Conservation (phyloP, 331 rosid genomes). For the Spiraea crenata region DNA sequence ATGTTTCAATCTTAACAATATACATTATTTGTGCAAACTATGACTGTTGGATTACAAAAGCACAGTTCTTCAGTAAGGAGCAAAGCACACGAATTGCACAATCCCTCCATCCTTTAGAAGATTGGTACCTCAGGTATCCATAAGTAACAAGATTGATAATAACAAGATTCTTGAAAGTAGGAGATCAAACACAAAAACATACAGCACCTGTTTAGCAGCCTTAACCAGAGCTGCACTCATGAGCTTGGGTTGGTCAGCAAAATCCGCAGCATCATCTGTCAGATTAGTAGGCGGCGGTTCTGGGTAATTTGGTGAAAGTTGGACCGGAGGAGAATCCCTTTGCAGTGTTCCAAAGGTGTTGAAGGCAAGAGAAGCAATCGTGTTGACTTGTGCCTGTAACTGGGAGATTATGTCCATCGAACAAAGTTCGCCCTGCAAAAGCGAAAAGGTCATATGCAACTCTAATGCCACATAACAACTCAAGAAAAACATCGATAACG, state of each 20-base stretch:
- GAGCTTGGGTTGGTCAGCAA: constrained; percentile 72
- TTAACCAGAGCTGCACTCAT: constrained; percentile 72
- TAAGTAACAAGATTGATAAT: constrained; percentile 8
- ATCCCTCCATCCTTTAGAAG: neutral
- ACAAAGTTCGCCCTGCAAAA: neutral
- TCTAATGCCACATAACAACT: neutral
- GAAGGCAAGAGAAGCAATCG: constrained; percentile 64
- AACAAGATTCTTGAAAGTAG: neutral
- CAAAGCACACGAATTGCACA: neutral
- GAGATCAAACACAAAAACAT: neutral
- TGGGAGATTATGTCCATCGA: constrained; percentile 85
- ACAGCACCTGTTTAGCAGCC: constrained; percentile 78
- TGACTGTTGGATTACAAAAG: neutral
- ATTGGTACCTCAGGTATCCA: neutral
- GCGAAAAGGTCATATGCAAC: neutral
- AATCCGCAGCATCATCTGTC: constrained; percentile 52
- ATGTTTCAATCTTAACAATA: neutral
- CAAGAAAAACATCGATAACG: neutral
- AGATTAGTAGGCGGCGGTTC: constrained; percentile 72
- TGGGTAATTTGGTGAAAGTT: constrained; percentile 72
- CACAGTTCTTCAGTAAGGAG: neutral
- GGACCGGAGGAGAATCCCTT: constrained; percentile 87
- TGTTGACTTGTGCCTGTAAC: constrained; percentile 75
- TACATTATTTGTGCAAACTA: too few relatives aligned
- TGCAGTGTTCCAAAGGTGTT: constrained; percentile 79